Evolutionary conservation across 2,329 filamentous ascomycete species (phyloP).

Genomic region (Fusarium protoensiforme): DNA sequence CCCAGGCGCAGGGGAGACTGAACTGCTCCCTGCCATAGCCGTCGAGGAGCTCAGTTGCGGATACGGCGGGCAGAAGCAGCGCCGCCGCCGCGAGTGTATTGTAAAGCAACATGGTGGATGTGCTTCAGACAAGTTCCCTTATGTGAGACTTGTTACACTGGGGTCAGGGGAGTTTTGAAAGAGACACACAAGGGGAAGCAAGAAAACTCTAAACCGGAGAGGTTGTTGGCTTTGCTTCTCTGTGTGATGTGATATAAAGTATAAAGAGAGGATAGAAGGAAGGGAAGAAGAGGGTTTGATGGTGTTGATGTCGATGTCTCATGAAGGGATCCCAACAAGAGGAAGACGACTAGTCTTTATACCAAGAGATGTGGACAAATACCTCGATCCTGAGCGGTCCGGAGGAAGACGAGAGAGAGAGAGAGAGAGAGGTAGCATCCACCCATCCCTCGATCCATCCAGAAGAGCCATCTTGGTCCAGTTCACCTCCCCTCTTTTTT

Average conservation of each 20-base stretch:
- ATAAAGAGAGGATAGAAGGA: not conserved
- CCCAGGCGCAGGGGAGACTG: conserved; percentile 14
- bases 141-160: not conserved
- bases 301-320: not conserved
- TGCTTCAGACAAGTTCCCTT: conserved; percentile 24
- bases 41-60: conserved; percentile 18
- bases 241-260: not conserved
- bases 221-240: not conserved
- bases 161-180: not conserved
- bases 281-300: not conserved
- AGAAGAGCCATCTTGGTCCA: not conserved
- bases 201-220: not conserved
- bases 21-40: conserved; percentile 33
- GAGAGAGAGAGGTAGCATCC: not conserved
- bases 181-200: not conserved
- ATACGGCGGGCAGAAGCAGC: not conserved
- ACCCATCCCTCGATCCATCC: not conserved
- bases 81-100: not conserved
- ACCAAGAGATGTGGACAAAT: not conserved
- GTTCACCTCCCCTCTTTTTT: not conserved
- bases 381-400: not conserved
- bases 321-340: not conserved
- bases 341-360: conserved; percentile 8
- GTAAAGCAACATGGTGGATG: conserved; percentile 10
- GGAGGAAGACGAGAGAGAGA: not conserved